Evolutionary conservation across 2,329 filamentous ascomycete species (phyloP).

Genomic region (Ceratocystis eucalypticola): DNA sequence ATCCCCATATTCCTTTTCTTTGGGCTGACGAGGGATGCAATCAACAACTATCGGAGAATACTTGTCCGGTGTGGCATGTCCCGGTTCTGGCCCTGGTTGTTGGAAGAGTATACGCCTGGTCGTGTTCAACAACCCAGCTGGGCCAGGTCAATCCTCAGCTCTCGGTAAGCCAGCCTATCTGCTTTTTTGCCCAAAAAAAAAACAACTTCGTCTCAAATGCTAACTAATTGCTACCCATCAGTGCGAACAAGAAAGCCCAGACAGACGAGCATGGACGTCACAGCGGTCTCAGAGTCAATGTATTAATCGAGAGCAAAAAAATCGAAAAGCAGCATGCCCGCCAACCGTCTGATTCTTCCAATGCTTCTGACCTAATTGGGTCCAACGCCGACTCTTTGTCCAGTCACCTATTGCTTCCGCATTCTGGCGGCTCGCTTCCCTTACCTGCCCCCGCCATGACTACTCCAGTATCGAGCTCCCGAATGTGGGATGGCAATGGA

Average conservation of each 20-base stretch:
- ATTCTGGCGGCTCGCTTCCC: not conserved
- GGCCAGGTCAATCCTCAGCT: slow-evolving; percentile 11
- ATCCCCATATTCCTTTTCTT: slow-evolving; percentile 41
- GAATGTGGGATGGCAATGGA: not conserved
- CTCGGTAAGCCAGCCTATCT: not conserved
- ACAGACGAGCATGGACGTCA: not conserved
- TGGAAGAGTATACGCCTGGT: slow-evolving; percentile 30
- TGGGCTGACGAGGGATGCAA: slow-evolving; percentile 40
- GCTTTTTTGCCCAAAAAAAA: too few species aligned
- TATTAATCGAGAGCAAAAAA: not conserved
- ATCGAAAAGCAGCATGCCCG: slow-evolving; percentile 3
- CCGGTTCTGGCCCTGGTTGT: slow-evolving; percentile 31
- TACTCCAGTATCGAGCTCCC: not conserved
- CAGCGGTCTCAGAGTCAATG: not conserved
- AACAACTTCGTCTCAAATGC: not conserved
- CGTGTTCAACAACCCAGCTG: slow-evolving; percentile 10
- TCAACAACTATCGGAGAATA: slow-evolving; percentile 34
- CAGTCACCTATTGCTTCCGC: not conserved
- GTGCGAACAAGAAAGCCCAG: not conserved
- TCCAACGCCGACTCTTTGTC: not conserved
- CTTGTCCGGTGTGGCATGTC: slow-evolving; percentile 32
- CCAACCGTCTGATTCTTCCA: not conserved
- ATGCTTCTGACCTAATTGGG: not conserved
- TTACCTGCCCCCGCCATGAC: not conserved
- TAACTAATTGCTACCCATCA: not conserved